Base-by-base conservation (phyloP, 139 green algal genomes). In the Volvox reticuliferus region DNA sequence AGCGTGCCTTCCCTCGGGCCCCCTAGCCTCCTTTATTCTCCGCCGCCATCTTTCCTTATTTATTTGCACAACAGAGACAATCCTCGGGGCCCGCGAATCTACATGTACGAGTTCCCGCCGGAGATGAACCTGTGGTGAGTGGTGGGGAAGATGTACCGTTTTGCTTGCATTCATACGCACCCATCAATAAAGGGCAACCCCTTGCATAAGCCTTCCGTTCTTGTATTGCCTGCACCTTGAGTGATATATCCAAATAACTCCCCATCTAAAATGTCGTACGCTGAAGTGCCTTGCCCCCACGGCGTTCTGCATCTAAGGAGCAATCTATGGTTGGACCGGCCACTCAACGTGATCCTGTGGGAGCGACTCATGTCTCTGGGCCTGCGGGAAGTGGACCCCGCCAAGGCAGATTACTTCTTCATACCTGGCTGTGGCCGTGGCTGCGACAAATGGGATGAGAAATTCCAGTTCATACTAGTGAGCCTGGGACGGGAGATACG, bases 101-200 rank as follows among this genome's bases (percentile, higher is more conserved):
- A 86, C 76, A 35, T 91, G 24, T 91, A 91, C 35, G 87, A 91
- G 87, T 86, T 91, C 24, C 87, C 87, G 76, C 76, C 87, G 12
- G n/a, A 91, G 24, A n/a, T 79, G 13, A 21, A 79, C 24, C 6
- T 91, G 0, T 91, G 87, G 87, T 91, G 62, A 0, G 84, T 77
- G 81, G 16, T 30, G 61, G 61, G 22, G 78, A 21, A 21, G 77
- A 36, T 20, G 20, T 35, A n/a, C n/a, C n/a, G n/a, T n/a, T n/a
- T n/a, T n/a, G n/a, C n/a, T n/a, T n/a, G n/a, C n/a, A 55, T 55
- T 5, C 44, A 55, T 55, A 55, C 44, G 44, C 44, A 5, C 44
- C 5, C 44, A 55, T 55, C 44, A 5, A 55, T 9, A 55, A 5
- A 9, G 44, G n/a, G n/a, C n/a, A n/a, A 55, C 44, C 44, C 44